Evolutionary conservation across 2,329 filamentous ascomycete species (phyloP), one percentile per base, ranked within the genome.

Genomic region (Sphaerulina vaccinii): DNA sequence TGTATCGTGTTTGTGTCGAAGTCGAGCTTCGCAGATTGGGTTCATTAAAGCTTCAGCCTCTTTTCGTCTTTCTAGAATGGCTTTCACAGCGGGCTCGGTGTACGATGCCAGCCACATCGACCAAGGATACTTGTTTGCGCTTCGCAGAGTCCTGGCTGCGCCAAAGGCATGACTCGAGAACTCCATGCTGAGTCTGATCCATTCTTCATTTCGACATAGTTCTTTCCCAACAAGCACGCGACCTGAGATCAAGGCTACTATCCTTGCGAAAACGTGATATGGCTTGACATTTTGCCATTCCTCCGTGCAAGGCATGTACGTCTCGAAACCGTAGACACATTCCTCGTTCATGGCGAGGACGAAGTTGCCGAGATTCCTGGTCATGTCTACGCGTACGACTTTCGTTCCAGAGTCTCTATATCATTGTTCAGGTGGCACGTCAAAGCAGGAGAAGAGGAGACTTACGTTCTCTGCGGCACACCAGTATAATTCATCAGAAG

Each of bases 191-290:
- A 54, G 27, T 27, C 45, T 23, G 24, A 56, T 50, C 54, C 54
- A 56, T 7, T 24, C 24, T 35, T 53, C 50, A 27, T 56, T 44
- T 16, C 54, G 47, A 22, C 50, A 56, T 7, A 56, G 29, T 3
- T 49, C 24, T 27, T 32, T 19, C 2, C 53, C 53, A 33, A 56
- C 53, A 16, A 56, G 45, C 2, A 52, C 45, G n/a, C 53, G 53
- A 29, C 53, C 50, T 6, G 53, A 56, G 13, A 56, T 56, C 32
- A 52, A 42, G 21, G 53, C 49, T 6, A 52, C 46, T 18, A 56
- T 44, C 13, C 22, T 39, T 4, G 53, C 49, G 22, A 56, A 49
- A 8, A 52, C 18, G 35, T 49, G 44, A 35, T 52, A 52, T 6
- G 50, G 40, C 35, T 56, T 52, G 32, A 53, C 50, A 3, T 11